Conservation (phyloP, 1,284 basidiomycete genomes). For the Rhizoctonia solani region DNA sequence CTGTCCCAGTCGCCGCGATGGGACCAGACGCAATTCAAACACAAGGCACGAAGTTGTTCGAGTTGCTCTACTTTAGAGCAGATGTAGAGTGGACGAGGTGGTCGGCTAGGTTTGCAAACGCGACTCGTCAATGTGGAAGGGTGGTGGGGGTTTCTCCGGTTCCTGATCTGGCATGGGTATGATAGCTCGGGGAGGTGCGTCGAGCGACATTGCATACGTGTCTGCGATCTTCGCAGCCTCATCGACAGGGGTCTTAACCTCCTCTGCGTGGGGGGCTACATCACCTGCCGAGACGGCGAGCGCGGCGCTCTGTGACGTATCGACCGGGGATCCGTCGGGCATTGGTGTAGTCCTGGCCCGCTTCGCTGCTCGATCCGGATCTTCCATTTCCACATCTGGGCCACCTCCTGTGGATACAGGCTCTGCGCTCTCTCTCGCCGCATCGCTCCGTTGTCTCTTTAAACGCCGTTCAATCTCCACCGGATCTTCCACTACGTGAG, state of each 20-base stretch:
- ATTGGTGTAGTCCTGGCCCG: conserved; percentile 53
- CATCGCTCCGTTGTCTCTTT: conserved; percentile 67
- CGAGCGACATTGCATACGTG: too few relatives aligned
- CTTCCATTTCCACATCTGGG: conserved; percentile 20
- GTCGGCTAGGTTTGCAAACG: conserved; percentile 25
- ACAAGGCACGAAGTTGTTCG: conserved; percentile 88
- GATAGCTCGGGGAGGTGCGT: conserved; percentile 8
- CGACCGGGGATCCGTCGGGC: conserved; percentile 42
- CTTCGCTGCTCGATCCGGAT: conserved; percentile 53
- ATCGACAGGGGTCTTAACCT: background rate
- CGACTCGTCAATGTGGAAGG: conserved; percentile 36
- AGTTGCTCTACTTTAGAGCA: conserved; percentile 82
- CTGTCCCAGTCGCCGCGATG: conserved; percentile 84
- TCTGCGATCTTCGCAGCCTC: too few relatives aligned
- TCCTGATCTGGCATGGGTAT: background rate
- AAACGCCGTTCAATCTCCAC: conserved; percentile 78
- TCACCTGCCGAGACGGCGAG: background rate
- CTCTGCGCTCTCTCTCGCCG: conserved; percentile 49
- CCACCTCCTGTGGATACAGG: conserved; percentile 41
- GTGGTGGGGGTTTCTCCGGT: conserved; percentile 6
- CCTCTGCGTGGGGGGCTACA: background rate
- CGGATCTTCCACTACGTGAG: conserved; percentile 88
- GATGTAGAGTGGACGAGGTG: conserved; percentile 59
- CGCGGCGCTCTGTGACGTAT: background rate
- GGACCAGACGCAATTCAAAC: conserved; percentile 80